Base-by-base conservation (phyloP, 495 filamentous ascomycete genomes). In the Staphylotrichum longicolle region DNA sequence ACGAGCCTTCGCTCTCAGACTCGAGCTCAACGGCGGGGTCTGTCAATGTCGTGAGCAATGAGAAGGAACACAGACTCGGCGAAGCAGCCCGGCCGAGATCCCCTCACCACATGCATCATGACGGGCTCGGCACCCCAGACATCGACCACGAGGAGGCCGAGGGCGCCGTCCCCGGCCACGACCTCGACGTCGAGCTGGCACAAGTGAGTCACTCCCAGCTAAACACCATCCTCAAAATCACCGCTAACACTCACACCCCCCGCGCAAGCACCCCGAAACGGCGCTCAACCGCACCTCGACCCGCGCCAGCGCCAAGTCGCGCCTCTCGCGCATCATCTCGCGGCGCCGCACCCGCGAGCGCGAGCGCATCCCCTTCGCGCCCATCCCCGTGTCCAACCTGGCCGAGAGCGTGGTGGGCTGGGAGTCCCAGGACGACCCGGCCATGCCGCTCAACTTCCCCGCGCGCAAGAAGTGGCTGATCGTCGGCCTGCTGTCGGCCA, bases 361-460 rank as follows among this genome's bases (percentile, higher is more conserved):
- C 35, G 66, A 68, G 39, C 64, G 63, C 45, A 68, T 73, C 32
- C 52, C 66, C 30, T 62, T 57, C 10, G 62, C 57, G 2, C 65
- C 66, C 11, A 66, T 82, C 48, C 80, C 81, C 1, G 46, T 74
- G 15, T 74, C 75, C 2, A 70, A 83, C 56, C 72, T 85, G 6
- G 72, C 73, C 30, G 70, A 72, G 10, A 75, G 75, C 42, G 69
- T 84, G 69, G 68, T 86, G 32, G 83, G 82, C 2, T 87, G 85
- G 84, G 82, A 86, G 46, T 77, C 77, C 8, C 80, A 82, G 57
- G 80, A 88, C 53, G 89, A 93, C 63, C 87, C 87, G 0, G 74
- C 83, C 47, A 89, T 91, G 74, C 89, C 89, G 5, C 78, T 85
- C 68, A 92, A 93, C 71, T 90, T 87, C 64, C 68, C 82, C 0